Evolutionary conservation across 2,329 filamentous ascomycete species (phyloP).

Genomic region (Xylaria sp.): DNA sequence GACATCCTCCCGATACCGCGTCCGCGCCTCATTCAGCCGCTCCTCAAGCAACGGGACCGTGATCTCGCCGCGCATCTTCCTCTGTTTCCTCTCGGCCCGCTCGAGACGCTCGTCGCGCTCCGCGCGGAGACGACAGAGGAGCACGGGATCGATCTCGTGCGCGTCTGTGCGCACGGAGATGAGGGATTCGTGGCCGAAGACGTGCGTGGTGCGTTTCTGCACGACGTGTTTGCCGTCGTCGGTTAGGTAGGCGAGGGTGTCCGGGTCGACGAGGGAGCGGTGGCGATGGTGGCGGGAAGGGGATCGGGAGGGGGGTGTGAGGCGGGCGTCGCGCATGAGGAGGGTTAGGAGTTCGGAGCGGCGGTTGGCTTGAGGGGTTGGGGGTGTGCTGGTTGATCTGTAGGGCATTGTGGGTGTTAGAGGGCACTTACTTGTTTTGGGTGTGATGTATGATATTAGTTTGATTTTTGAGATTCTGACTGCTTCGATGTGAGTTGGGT

Average conservation of each 20-base stretch:
- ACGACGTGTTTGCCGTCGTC: slow-evolving; percentile 9
- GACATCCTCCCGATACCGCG: background rate
- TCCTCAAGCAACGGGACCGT: background rate
- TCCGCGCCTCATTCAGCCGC: background rate
- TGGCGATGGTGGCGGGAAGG: no score
- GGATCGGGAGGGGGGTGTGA: no score
- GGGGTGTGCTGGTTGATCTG: no score
- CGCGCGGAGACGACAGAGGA: background rate
- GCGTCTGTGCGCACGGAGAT: slow-evolving; percentile 3
- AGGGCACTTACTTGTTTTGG: no score
- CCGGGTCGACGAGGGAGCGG: background rate
- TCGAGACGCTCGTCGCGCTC: background rate
- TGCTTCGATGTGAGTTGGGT: no score
- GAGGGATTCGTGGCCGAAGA: slow-evolving; percentile 22
- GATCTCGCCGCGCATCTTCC: background rate
- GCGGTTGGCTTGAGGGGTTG: no score
- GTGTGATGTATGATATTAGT: no score
- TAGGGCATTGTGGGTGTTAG: no score
- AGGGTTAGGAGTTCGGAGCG: no score
- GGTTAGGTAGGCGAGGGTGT: background rate
- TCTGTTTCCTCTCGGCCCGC: background rate
- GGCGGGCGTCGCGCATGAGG: no score
- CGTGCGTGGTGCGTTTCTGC: slow-evolving; percentile 6
- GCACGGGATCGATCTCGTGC: slow-evolving; percentile 6
- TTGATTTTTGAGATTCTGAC: no score